Conservation (phyloP, 805 yeast species). For the Kazachstania taianensis region DNA sequence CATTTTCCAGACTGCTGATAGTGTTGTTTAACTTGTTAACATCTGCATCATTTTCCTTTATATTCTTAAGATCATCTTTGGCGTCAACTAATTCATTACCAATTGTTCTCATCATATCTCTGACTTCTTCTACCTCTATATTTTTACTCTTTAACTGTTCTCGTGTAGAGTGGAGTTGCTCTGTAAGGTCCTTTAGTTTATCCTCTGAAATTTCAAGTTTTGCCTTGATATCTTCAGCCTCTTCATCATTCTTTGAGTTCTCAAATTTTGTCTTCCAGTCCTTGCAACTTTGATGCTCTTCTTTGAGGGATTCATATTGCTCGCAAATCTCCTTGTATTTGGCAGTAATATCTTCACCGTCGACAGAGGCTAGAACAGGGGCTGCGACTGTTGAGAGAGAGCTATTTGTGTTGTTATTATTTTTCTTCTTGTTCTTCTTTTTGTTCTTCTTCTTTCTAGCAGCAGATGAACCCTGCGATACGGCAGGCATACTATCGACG, state of each 20-base stretch:
- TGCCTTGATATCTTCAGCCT: background rate
- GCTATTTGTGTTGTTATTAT: conserved; percentile 2
- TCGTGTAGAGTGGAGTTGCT: conserved; percentile 15
- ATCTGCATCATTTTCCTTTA: background rate
- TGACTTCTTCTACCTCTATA: conserved; percentile 58
- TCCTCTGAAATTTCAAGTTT: background rate
- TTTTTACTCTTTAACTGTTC: conserved; percentile 32
- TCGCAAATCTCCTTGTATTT: conserved; percentile 6
- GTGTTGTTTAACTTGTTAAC: conserved; percentile 16
- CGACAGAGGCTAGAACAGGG: background rate
- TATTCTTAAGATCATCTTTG: conserved; percentile 43
- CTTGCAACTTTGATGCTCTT: conserved; percentile 5
- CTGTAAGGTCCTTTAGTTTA: background rate
- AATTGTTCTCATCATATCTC: conserved; percentile 65
- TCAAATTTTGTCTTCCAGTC: conserved; percentile 16
- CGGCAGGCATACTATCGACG: background rate
- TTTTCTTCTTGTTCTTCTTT: conserved; percentile 19
- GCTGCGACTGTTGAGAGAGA: background rate
- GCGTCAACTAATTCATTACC: conserved; percentile 75
- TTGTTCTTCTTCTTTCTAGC: conserved; percentile 8
- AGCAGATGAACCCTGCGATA: no score
- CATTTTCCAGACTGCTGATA: conserved; percentile 4
- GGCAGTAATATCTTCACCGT: background rate
- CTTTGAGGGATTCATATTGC: conserved; percentile 5
- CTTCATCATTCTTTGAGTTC: background rate